Base-by-base conservation (phyloP, 1,284 basidiomycete species). In the Microstroma glucosiphilum region DNA sequence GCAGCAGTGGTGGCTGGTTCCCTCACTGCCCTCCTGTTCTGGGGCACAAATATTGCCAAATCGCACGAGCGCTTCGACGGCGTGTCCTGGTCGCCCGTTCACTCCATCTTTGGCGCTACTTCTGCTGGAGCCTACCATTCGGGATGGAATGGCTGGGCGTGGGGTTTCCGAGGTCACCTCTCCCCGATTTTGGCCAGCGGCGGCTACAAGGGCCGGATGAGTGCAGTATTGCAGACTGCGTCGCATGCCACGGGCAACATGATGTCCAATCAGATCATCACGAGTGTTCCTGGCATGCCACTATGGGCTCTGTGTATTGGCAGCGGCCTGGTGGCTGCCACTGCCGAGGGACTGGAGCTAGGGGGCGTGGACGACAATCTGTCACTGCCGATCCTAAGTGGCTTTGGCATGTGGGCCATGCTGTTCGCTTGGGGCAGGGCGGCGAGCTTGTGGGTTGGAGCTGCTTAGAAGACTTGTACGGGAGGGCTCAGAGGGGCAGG, bases 331-430 rank as follows among this genome's bases (percentile, higher is more conserved):
- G 71, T 79, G 13, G 80, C 80, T 0, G 80, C 71, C 1, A 59
- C 81, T 4, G 79, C 80, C 1, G 81, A 82, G 69, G 80, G 75
- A 1, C 71, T 82, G 51, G 92, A 96, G 80, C 82, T 97, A 12
- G 91, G 90, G 30, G 86, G 85, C 0, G 75, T 92, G 41, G 94
- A 97, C 76, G 94, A 98, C 79, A 97, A 98, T 80, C 81, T 97
- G 46, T 93, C 91, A 6, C 82, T 98, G 30, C 94, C 94, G 1
- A 88, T 97, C 71, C 85, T 96, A 54, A 88, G 90, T 19, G 92
- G 92, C 0, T 87, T 86, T 0, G 87, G 89, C 71, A 83, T 94
- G 58, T 88, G 88, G 83, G 71, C 58, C 63, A 7, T 69, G 48
- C 62, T 77, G 1, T 75, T 61, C 49, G 59, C 63, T 6, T 77